Evolutionary conservation across 1,284 basidiomycete genomes (phyloP).

Genomic region (Vanrija sp.): DNA sequence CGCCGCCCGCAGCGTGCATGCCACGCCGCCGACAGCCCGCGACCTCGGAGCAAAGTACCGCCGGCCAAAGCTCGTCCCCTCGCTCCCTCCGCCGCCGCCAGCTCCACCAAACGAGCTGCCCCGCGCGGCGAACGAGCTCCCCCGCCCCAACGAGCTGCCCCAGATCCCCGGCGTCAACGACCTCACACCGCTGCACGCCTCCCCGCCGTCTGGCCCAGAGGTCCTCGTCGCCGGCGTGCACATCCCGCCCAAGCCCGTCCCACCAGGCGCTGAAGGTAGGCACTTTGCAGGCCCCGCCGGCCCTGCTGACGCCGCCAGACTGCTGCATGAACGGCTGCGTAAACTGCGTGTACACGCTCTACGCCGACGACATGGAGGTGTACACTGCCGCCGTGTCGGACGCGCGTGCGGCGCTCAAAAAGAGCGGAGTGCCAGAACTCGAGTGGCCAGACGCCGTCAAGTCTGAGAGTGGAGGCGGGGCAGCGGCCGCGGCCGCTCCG

Average conservation of each 20-base stretch:
- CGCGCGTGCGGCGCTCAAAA: conserved; percentile 56
- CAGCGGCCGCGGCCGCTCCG: neutral
- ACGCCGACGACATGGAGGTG: conserved; percentile 67
- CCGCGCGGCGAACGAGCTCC: conserved; percentile 13
- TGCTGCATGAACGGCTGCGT: conserved; percentile 92
- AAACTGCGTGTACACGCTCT: conserved; percentile 80
- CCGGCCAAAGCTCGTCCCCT: neutral
- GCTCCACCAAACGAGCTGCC: conserved; percentile 20
- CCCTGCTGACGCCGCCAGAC: conserved; percentile 52
- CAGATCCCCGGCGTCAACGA: neutral
- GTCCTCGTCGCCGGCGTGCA: conserved; percentile 30
- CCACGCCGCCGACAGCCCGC: neutral
- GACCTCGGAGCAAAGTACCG: conserved; percentile 16
- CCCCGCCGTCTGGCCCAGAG: neutral
- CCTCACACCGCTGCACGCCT: neutral
- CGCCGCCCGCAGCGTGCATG: neutral
- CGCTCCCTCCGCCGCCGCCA: neutral
- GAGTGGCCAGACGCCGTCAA: conserved; percentile 62
- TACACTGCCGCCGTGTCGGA: conserved; percentile 59
- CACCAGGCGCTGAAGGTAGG: conserved; percentile 43
- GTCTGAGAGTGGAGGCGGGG: conserved; percentile 11
- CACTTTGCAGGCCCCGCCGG: neutral
- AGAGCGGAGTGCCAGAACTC: conserved; percentile 54
- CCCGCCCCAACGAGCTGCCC: conserved; percentile 10
- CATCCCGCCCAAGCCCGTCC: conserved; percentile 35